These are phyloP conservation scores for Knoxia roxburghii DNA, from an alignment of 257 asterid species.

Conservation along the genomic window DNA sequence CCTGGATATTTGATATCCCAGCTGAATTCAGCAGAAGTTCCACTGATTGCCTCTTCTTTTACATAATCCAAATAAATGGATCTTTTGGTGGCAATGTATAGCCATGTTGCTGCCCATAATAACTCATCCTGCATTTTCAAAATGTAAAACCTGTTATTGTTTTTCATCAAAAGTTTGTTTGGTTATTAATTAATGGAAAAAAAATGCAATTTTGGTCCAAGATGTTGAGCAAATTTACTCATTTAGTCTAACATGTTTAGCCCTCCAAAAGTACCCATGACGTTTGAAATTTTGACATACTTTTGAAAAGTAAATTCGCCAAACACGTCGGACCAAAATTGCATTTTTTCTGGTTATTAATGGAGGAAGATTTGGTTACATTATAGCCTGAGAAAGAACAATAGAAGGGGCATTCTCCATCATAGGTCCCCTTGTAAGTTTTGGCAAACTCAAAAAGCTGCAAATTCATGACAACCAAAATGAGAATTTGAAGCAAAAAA, in stretches of 20 bases:
- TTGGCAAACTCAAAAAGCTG: slow-evolving; percentile 64
- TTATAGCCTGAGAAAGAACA: slow-evolving; percentile 81
- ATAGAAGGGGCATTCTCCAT: slow-evolving; percentile 90
- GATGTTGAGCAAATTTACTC: too few species aligned
- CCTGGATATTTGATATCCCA: slow-evolving; percentile 94
- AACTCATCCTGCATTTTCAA: slow-evolving; percentile 59
- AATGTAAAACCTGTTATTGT: background rate
- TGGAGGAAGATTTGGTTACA: slow-evolving; percentile 23
- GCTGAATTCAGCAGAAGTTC: slow-evolving; percentile 61
- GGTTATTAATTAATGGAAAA: too few species aligned
- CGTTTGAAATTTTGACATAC: too few species aligned
- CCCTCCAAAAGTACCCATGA: too few species aligned
- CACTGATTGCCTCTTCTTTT: slow-evolving; percentile 50
- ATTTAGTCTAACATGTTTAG: too few species aligned
- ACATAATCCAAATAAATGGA: slow-evolving; percentile 45
- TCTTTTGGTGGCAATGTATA: slow-evolving; percentile 46
- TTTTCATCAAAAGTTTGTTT: too few species aligned
- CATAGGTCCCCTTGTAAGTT: slow-evolving; percentile 59
- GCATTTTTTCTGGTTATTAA: background rate
- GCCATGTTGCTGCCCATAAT: slow-evolving; percentile 94
- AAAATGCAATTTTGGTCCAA: too few species aligned
- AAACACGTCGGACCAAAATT: too few species aligned
- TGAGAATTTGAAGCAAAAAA: background rate
- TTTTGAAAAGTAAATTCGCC: too few species aligned
- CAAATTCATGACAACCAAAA: slow-evolving; percentile 12